phyloP scores from a whole-genome alignment of 176 grass and related monocot genomes.

The Zizania latifolia region DNA sequence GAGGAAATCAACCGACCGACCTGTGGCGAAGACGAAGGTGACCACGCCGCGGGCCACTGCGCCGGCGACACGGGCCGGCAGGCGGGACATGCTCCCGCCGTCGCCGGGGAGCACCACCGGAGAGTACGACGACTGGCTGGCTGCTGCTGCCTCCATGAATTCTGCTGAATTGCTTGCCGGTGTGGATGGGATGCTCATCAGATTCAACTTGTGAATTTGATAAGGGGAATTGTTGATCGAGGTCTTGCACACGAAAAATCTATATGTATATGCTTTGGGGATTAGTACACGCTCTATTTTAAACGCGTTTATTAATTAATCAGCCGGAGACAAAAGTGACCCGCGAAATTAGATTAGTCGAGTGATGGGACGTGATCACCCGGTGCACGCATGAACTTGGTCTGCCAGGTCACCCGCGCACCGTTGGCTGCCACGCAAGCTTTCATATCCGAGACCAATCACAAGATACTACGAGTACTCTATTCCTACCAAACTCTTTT shows the following conservation, averaged over 20 bases:
- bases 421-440: not conserved
- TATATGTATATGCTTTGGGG: not conserved
- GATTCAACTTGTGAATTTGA: not conserved
- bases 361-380: not conserved
- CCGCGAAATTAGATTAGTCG: not conserved
- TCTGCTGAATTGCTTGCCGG: not conserved
- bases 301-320: conserved; percentile 18
- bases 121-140: not conserved
- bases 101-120: not conserved
- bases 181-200: not conserved
- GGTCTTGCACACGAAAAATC: not conserved
- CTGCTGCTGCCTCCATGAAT: conserved; percentile 6
- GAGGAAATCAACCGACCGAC: not conserved
- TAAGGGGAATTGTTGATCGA: too few species aligned
- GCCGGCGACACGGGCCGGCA: conserved; percentile 44
- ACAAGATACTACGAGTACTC: too few species aligned
- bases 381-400: not conserved
- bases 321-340: not conserved
- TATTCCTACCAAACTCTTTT: too few species aligned
- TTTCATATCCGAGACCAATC: not conserved
- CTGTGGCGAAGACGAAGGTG: conserved; percentile 72
- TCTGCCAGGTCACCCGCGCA: not conserved
- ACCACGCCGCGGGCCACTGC: conserved; percentile 41
- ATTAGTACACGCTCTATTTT: not conserved
- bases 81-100: not conserved